Conservation (phyloP, 140 eudicot genomes). For the Erigeron philadelphicus region DNA sequence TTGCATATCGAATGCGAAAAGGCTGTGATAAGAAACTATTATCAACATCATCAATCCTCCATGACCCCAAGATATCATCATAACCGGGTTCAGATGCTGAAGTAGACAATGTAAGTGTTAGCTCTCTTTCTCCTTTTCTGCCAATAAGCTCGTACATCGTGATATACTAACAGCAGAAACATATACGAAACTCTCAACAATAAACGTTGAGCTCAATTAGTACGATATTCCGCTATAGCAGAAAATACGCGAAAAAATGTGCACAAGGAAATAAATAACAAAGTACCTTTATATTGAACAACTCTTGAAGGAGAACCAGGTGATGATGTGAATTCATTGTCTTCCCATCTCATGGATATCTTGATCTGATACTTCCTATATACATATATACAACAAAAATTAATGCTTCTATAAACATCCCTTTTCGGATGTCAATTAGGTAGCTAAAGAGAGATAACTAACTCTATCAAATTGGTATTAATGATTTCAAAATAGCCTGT, state of each 20-base stretch:
- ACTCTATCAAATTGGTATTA: background rate
- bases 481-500: background rate
- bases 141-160: background rate
- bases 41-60: slow-evolving; percentile 89
- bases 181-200: too few relatives aligned
- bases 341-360: slow-evolving; percentile 96
- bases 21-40: slow-evolving; percentile 91
- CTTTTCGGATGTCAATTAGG: background rate
- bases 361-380: slow-evolving; percentile 89
- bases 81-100: slow-evolving; percentile 86
- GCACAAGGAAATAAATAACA: background rate
- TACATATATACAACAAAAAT: background rate
- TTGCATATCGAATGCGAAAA: slow-evolving; percentile 84
- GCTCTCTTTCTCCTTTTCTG: background rate
- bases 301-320: slow-evolving; percentile 63
- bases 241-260: too few relatives aligned
- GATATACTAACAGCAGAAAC: background rate
- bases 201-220: background rate
- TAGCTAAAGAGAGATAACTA: background rate
- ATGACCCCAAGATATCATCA: slow-evolving; percentile 64
- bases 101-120: slow-evolving; percentile 21
- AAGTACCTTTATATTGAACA: slow-evolving; percentile 81
- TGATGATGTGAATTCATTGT: slow-evolving; percentile 39
- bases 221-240: background rate
- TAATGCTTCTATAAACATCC: background rate